Base-by-base conservation (phyloP, 768 basidiomycete genomes). In the Tremella fuciformis region DNA sequence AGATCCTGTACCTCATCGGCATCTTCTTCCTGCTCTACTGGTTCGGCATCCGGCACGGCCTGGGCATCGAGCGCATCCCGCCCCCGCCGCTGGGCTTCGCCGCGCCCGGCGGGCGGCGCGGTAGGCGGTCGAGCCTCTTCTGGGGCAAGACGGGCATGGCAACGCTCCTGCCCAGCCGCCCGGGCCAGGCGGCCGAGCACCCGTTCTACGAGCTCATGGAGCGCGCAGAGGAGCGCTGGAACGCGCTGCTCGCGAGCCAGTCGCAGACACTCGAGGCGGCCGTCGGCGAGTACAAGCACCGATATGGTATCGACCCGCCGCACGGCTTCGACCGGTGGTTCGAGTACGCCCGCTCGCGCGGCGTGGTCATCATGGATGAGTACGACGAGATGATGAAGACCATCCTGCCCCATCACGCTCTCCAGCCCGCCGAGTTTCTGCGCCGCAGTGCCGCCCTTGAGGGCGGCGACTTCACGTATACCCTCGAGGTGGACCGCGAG, bases 271-370 rank as follows among this genome's bases (percentile, higher is more conserved):
- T 98, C 29, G 77, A 78, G 39, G 83, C 83, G 13, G 94, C 93
- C 0, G 89, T 91, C 0, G 74, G 71, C 4, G 91, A 96, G 76
- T 99, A 99, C 78, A 84, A 80, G 66, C 78, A 81, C 57, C 80
- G 96, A 52, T 92, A 96, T 74, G 78, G 79, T 7, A 83, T 89
- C 29, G 77, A 84, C 29, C 96, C 96, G 8, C 94, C 96, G 0
- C 83, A 81, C 38, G 94, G 93, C 0, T 99, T 97, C 64, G 93
- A 92, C 71, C 79, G 82, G 21, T 97, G 94, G 94, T 94, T 71
- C 57, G 61, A 53, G 15, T 76, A 71, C 53, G 67, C 65, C 47
- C 59, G 70, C 42, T 57, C 69, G 22, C 59, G 75, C 46, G 60
- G 61, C 34, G 62, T 76, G 41, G 70, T 63, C 50, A 73, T 76